A percentile compares a stretch with the other conserved stretches of the same genome.
These are phyloP conservation scores for Lactifluus hygrophoroides DNA, from an alignment of 768 basidiomycete species.

Conservation along the genomic window DNA sequence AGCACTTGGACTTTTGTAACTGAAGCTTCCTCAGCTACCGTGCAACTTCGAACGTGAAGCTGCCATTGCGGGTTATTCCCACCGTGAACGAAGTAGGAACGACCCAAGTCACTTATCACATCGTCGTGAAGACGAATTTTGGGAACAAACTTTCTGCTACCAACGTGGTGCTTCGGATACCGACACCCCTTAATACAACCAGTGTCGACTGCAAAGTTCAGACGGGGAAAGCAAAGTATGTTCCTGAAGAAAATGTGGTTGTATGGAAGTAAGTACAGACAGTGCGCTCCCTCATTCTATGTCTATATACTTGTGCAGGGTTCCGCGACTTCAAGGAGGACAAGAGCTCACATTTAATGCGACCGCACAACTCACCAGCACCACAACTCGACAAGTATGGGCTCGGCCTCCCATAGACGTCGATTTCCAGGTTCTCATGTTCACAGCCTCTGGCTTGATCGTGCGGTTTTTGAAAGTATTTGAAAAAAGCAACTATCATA, in stretches of 20 bases:
- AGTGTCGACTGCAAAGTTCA: slow-evolving; percentile 86
- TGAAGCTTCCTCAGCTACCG: slow-evolving; percentile 62
- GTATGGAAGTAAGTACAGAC: slow-evolving; percentile 86
- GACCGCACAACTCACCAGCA: slow-evolving; percentile 74
- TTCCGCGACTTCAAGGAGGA: slow-evolving; percentile 87
- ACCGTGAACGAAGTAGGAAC: slow-evolving; percentile 93
- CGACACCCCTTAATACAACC: slow-evolving; percentile 93
- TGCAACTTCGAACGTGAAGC: slow-evolving; percentile 90
- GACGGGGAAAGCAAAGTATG: slow-evolving; percentile 94
- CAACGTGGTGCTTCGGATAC: slow-evolving; percentile 86
- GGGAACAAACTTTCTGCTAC: slow-evolving; percentile 88
- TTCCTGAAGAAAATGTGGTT: slow-evolving; percentile 90
- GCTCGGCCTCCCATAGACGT: slow-evolving; percentile 96
- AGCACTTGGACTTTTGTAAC: not conserved
- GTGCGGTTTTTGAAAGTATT: slow-evolving; percentile 98
- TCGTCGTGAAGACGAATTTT: slow-evolving; percentile 85
- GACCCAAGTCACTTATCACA: slow-evolving; percentile 80
- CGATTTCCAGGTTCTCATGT: slow-evolving; percentile 99
- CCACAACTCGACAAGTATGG: slow-evolving; percentile 93
- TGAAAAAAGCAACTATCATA: slow-evolving; percentile 90
- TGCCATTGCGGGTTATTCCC: slow-evolving; percentile 83
- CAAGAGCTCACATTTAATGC: slow-evolving; percentile 83
- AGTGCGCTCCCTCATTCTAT: not conserved
- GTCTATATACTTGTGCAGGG: slow-evolving; percentile 38
- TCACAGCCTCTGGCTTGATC: slow-evolving; percentile 91